Evolutionary conservation across 768 basidiomycete species (phyloP).

Genomic region (Hygrocybe coccinea): DNA sequence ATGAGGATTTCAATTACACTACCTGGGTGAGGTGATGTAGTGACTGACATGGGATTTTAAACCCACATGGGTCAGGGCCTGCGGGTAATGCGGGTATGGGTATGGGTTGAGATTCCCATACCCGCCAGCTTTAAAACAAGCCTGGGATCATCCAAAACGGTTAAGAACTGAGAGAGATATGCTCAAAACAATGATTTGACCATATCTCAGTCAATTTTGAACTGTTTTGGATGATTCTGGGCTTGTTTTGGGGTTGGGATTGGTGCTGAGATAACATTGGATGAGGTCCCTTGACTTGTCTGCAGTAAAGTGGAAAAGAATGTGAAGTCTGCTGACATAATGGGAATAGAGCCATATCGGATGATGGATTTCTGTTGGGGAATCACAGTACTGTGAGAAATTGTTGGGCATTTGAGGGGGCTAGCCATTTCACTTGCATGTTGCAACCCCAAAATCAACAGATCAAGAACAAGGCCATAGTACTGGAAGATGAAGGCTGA

Average conservation of each 20-base stretch:
- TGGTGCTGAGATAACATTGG: conserved; percentile 93
- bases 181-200: too few relatives aligned
- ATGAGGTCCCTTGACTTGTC: conserved; percentile 97
- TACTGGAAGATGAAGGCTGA: conserved; percentile 99
- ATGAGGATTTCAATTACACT: too few relatives aligned
- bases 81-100: too few relatives aligned
- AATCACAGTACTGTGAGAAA: conserved; percentile 95
- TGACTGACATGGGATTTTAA: too few relatives aligned
- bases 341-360: conserved; percentile 98
- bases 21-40: too few relatives aligned
- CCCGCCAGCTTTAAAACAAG: too few relatives aligned
- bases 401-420: conserved; percentile 97
- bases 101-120: too few relatives aligned
- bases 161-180: too few relatives aligned
- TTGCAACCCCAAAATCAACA: conserved; percentile 94
- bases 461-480: conserved; percentile 91
- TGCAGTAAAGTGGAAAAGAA: conserved; percentile 95
- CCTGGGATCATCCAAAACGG: too few relatives aligned
- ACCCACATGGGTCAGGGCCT: too few relatives aligned
- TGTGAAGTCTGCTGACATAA: conserved; percentile 91
- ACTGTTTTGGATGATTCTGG: too few relatives aligned
- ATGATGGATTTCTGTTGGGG: conserved; percentile 90
- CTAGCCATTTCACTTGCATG: conserved; percentile 99
- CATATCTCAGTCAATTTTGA: too few relatives aligned
- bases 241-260: conserved; percentile 98